phyloP scores from a whole-genome alignment of 2,329 filamentous ascomycete species.

The Colletotrichum tamarilloi region DNA sequence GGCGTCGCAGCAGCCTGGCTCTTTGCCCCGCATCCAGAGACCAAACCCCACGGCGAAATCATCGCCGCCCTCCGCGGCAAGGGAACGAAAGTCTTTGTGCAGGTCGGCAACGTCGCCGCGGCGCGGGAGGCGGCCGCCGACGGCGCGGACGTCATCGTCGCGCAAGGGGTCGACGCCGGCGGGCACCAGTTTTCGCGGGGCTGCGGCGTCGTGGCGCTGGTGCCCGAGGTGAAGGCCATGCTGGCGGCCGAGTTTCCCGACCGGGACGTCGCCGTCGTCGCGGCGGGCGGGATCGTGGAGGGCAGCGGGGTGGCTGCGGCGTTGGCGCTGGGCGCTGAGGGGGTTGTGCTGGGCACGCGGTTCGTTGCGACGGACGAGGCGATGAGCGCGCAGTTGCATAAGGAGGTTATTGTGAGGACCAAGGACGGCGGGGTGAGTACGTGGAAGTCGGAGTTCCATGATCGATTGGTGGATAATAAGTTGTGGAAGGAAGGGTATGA shows the following conservation, averaged over 20 bases:
- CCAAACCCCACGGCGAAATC: constrained; percentile 50
- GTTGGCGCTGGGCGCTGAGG: constrained; percentile 60
- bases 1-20: constrained; percentile 73
- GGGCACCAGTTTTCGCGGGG: constrained; percentile 69
- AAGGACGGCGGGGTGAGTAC: constrained; percentile 57
- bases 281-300: constrained; percentile 70
- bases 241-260: constrained; percentile 51
- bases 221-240: constrained; percentile 67
- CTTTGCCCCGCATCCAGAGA: constrained; percentile 66
- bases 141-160: constrained; percentile 68
- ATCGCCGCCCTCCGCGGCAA: constrained; percentile 47
- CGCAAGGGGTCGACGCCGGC: constrained; percentile 73
- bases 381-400: constrained; percentile 51
- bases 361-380: constrained; percentile 59
- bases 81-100: constrained; percentile 65
- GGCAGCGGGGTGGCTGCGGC: constrained; percentile 66
- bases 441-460: constrained; percentile 59
- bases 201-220: constrained; percentile 64
- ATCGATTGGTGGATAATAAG: constrained; percentile 49
- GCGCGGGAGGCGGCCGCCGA: constrained; percentile 60
- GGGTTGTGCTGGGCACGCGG: constrained; percentile 57
- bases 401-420: constrained; percentile 53
- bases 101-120: constrained; percentile 69
- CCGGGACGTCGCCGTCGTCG: constrained; percentile 56
- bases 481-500: constrained; percentile 58